Base-by-base conservation (phyloP, 108 stramenopile species). In the Conticribra weissflogii region DNA sequence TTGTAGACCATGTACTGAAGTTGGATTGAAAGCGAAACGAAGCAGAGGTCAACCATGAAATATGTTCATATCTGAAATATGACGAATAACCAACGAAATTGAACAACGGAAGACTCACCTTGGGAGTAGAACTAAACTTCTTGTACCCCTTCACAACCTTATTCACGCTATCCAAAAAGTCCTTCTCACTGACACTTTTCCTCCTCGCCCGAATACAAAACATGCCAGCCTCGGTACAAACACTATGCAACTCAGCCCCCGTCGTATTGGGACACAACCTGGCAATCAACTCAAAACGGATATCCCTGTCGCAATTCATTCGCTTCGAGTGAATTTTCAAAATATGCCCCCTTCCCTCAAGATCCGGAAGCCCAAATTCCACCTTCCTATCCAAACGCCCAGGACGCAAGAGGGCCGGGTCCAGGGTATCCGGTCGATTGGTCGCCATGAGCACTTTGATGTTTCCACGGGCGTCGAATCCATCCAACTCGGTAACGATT, bases 141-240 rank as follows among this genome's bases (percentile, higher is more conserved):
- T 98, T 97, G 93, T 99, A 99, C 60, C 97, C 97, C 92, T 99
- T 99, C 74, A 99, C 98, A 61, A 99, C 99, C 95, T 99, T 98
- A 81, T 97, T 97, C 71, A 98, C 96, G 27, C 94, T 92, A 52
- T 98, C 99, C 68, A 99, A 79, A 80, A 99, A 97, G 71, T 99
- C 99, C 72, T 97, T 96, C 77, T 99, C 98, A 49, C 85, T 92
- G 52, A 98, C 96, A 61, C 73, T 85, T 88, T 99, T 99, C 72
- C 97, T 87, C 55, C 99, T 87, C 0, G 97, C 96, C 25, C 99
- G 94, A 76, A 99, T 99, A 32, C 98, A 91, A 74, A 94, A 98
- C 99, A 98, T 99, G n/a, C 98, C 98, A 7, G 98, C 98, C 81
- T 99, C 98, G 1, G 98, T 98, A 81, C 97, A 98, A 5, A 99